These are phyloP conservation scores for Hanseniaspora lachancei DNA, from an alignment of 805 yeast genomes.

Conservation along the genomic window DNA sequence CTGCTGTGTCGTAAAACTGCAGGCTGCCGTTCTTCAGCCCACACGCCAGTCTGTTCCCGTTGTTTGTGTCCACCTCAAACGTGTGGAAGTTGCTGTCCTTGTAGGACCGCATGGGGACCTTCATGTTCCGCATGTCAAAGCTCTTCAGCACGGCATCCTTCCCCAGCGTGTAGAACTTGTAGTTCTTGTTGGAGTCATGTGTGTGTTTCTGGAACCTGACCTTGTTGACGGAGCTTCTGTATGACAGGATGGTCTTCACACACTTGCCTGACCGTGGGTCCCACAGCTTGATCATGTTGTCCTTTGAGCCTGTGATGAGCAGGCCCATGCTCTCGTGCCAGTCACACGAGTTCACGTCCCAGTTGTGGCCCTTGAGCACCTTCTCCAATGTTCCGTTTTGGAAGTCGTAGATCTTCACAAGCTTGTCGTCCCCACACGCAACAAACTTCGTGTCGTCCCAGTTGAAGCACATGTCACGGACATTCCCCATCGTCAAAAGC, in stretches of 20 bases:
- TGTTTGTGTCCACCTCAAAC: constrained; percentile 86
- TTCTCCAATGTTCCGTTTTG: constrained; percentile 76
- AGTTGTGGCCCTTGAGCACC: constrained; percentile 78
- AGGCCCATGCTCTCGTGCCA: constrained; percentile 90
- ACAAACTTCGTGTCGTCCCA: constrained; percentile 86
- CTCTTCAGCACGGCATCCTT: constrained; percentile 80
- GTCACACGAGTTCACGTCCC: constrained; percentile 96
- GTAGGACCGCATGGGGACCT: constrained; percentile 32
- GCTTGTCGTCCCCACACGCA: constrained; percentile 87
- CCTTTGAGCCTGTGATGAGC: constrained; percentile 87
- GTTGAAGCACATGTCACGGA: constrained; percentile 76
- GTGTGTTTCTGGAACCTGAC: constrained; percentile 53
- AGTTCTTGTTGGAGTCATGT: neutral
- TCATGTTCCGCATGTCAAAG: constrained; percentile 66
- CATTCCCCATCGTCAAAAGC: constrained; percentile 60
- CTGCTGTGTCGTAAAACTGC: constrained; percentile 41
- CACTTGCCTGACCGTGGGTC: constrained; percentile 77
- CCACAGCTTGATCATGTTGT: constrained; percentile 86
- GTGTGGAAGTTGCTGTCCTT: constrained; percentile 68
- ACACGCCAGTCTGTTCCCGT: constrained; percentile 61
- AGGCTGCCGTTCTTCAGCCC: constrained; percentile 87
- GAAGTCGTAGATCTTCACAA: constrained; percentile 88
- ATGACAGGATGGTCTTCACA: constrained; percentile 72
- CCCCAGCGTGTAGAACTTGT: constrained; percentile 67
- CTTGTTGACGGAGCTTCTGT: constrained; percentile 84